Base-by-base conservation (phyloP, 345 rosid genomes). In the Acer campestre region DNA sequence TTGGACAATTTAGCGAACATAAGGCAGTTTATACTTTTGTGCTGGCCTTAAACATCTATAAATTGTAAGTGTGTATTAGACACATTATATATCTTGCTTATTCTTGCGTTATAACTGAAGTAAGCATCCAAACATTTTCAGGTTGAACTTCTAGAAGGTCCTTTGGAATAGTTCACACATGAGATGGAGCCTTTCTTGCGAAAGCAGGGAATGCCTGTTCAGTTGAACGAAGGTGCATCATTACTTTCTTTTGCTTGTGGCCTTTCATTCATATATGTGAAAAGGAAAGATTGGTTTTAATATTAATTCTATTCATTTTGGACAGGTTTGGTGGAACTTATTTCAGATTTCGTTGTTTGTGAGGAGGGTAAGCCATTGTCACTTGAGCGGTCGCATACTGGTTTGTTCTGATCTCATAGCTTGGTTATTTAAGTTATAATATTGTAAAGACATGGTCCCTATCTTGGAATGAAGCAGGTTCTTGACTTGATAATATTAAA, bases 121-220 rank as follows among this genome's bases (percentile, higher is more conserved):
- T 69, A 63, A 55, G 65, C 49, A 62, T 80, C 42, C 44, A 22
- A 53, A 29, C n/a, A 64, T 61, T 70, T 78, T 75, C 79, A 94
- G 99, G 90, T 97, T 82, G 99, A 90, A 81, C 90, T 94, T 27
- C 77, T 79, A 70, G 97, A 91, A 81, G 99, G 99, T 64, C 96
- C 95, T 82, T 77, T 94, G 71, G 90, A 90, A 56, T 98, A 94
- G 78, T 94, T 97, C 83, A 87, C 98, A 3, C 98, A 91, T 89
- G 99, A 97, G 78, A 94, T 97, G 99, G 99, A 97, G 87, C 99
- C 99, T 7, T 85, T 90, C 70, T 76, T 94, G 71, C 92, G 99
- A 73, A 94, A 93, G 82, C 99, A 93, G 84, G 97, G 95, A 40
- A 77, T 97, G 94, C 99, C 98, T 75, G 99, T 97, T 78, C 89